These are phyloP conservation scores for Groenewaldozyma tartarivorans DNA, from an alignment of 805 yeast genomes.

Conservation along the genomic window DNA sequence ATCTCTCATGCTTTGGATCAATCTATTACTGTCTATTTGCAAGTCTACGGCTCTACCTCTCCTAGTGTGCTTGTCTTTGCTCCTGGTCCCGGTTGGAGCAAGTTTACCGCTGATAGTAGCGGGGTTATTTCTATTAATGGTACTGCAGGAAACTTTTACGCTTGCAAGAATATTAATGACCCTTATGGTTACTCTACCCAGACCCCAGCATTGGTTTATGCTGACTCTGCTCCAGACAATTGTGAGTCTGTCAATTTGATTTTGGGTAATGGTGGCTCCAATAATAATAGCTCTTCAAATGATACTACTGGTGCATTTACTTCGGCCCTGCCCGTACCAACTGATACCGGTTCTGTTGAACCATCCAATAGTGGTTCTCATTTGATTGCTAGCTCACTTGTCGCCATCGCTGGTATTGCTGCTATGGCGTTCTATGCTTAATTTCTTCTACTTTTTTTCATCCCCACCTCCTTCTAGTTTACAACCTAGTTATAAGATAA, in stretches of 20 bases:
- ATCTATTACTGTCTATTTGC: background rate
- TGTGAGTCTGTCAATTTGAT: slow-evolving; percentile 3
- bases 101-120: background rate
- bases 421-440: background rate
- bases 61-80: background rate
- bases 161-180: slow-evolving; percentile 36
- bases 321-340: too few relatives aligned
- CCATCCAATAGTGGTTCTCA: background rate
- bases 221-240: background rate
- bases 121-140: slow-evolving; percentile 1
- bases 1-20: slow-evolving; percentile 1
- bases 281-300: slow-evolving; percentile 1
- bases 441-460: background rate
- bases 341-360: background rate
- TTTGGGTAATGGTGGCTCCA: background rate
- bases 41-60: background rate
- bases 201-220: slow-evolving; percentile 21
- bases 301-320: too few relatives aligned
- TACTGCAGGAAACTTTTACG: slow-evolving; percentile 23
- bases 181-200: slow-evolving; percentile 33
- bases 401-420: background rate
- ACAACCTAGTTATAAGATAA: too few relatives aligned
- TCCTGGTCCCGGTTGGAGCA: background rate
- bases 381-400: background rate
- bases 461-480: background rate